phyloP scores from a whole-genome alignment of 2,329 filamentous ascomycete species.

The Zarea fungicola region DNA sequence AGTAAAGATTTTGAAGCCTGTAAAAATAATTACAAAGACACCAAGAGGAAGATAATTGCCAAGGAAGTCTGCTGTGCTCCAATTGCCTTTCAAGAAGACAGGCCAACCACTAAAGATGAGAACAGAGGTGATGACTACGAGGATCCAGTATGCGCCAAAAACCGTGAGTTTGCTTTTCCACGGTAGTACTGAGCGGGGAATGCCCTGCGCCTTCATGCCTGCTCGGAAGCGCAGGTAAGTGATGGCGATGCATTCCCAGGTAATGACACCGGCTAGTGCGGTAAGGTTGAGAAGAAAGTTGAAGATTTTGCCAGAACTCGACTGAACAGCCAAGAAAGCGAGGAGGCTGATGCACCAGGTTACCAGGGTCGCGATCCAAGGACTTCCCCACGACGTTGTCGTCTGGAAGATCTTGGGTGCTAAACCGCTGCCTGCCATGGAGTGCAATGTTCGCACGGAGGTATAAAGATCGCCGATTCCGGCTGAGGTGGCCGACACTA shows the following conservation, averaged over 20 bases:
- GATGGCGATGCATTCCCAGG: conserved; percentile 16
- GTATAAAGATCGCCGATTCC: conserved; percentile 49
- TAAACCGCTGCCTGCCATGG: conserved; percentile 33
- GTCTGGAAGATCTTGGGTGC: conserved; percentile 32
- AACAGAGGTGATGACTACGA: conserved; percentile 25
- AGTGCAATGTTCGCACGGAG: conserved; percentile 39
- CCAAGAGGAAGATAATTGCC: no score
- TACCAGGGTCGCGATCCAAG: conserved; percentile 15
- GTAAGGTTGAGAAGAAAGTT: conserved; percentile 46
- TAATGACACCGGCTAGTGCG: conserved; percentile 15
- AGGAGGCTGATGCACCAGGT: conserved; percentile 48
- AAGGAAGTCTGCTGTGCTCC: conserved; percentile 16
- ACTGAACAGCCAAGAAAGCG: conserved; percentile 53
- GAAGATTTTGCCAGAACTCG: conserved; percentile 50
- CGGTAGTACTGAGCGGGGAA: conserved; percentile 5
- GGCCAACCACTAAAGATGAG: conserved; percentile 56
- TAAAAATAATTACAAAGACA: no score
- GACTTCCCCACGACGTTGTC: conserved; percentile 22
- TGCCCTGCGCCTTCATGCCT: conserved; percentile 3
- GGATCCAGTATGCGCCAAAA: conserved; percentile 10
- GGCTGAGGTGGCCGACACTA: conserved; percentile 52
- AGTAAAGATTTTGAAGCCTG: no score
- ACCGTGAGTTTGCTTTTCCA: conserved; percentile 9
- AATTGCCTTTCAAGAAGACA: conserved; percentile 19
- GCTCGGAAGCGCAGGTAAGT: conserved; percentile 17